Evolutionary conservation across 108 stramenopile species (phyloP).

Genomic region (Aureococcus anophagefferens): DNA sequence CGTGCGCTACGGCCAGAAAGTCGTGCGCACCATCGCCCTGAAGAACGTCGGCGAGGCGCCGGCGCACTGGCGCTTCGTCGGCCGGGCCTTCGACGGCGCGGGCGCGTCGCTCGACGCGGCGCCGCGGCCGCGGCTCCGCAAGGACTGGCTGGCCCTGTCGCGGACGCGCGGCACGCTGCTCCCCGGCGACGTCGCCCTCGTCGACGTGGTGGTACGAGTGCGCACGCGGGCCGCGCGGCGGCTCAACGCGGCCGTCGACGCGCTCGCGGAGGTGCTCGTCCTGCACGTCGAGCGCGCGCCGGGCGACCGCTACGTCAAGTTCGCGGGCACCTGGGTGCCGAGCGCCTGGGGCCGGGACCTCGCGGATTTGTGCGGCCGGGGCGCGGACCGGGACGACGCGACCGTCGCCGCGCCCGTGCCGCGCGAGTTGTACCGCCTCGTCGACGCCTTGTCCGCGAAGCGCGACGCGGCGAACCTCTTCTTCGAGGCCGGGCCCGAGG

Average conservation of each 20-base stretch:
- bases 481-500: slow-evolving; percentile 51
- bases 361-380: slow-evolving; percentile 61
- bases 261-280: slow-evolving; percentile 38
- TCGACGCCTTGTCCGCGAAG: slow-evolving; percentile 79
- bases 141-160: too few relatives aligned
- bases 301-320: too few relatives aligned
- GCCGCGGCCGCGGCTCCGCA: too few relatives aligned
- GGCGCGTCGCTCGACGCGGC: too few relatives aligned
- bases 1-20: slow-evolving; percentile 54
- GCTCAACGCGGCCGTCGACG: slow-evolving; percentile 66
- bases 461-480: slow-evolving; percentile 79
- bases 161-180: too few relatives aligned
- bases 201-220: too few relatives aligned
- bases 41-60: slow-evolving; percentile 75
- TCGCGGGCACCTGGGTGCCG: slow-evolving; percentile 64
- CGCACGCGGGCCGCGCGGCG: slow-evolving; percentile 64
- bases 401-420: too few relatives aligned
- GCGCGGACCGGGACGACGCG: too few relatives aligned
- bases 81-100: too few relatives aligned
- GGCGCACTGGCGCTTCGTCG: slow-evolving; percentile 74
- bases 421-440: slow-evolving; percentile 87
- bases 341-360: slow-evolving; percentile 86
- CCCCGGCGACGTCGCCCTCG: too few relatives aligned
- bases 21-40: slow-evolving; percentile 56
- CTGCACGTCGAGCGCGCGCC: too few relatives aligned